Evolutionary conservation across 768 basidiomycete genomes (phyloP).

Genomic region (Asterophora lycoperdoides): DNA sequence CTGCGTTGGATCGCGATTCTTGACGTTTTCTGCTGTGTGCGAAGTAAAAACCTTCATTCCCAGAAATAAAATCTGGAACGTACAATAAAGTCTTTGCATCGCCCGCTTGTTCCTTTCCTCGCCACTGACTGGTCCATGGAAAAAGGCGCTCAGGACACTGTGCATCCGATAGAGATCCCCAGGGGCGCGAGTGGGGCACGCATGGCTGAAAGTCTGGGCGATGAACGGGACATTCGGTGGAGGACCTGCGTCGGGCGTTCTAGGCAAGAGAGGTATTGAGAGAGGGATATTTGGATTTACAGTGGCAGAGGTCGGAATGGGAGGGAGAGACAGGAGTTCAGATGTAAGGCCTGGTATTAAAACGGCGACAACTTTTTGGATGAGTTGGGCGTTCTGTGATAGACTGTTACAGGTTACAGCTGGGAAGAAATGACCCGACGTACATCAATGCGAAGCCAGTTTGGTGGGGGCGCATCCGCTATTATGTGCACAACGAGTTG

Average conservation of each 20-base stretch:
- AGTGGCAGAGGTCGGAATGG: slow-evolving; percentile 65
- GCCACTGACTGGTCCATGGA: slow-evolving; percentile 73
- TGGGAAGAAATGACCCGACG: slow-evolving; percentile 16
- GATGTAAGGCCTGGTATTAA: slow-evolving; percentile 86
- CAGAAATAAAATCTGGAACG: slow-evolving; percentile 9
- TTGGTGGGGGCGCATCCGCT: slow-evolving; percentile 78
- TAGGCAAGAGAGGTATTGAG: slow-evolving; percentile 34
- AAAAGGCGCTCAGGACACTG: slow-evolving; percentile 77
- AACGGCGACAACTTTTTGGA: slow-evolving; percentile 75
- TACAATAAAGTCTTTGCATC: slow-evolving; percentile 35
- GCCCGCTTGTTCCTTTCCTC: slow-evolving; percentile 75
- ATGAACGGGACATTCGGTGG: slow-evolving; percentile 56
- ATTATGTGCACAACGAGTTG: slow-evolving; percentile 81
- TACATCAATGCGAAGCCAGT: slow-evolving; percentile 85
- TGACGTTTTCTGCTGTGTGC: slow-evolving; percentile 51
- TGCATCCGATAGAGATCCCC: slow-evolving; percentile 86
- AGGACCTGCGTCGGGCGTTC: slow-evolving; percentile 21
- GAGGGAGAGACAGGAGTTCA: slow-evolving; percentile 66
- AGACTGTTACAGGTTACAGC: background rate
- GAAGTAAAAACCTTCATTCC: slow-evolving; percentile 2
- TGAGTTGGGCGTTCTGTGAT: slow-evolving; percentile 61
- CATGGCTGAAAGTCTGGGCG: slow-evolving; percentile 82
- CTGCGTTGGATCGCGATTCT: slow-evolving; percentile 58
- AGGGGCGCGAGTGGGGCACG: slow-evolving; percentile 88
- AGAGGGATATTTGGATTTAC: slow-evolving; percentile 44